Evolutionary conservation across 2,329 filamentous ascomycete genomes (phyloP), one percentile per base, ranked within the genome.

Genomic region (Colletotrichum liriopes): DNA sequence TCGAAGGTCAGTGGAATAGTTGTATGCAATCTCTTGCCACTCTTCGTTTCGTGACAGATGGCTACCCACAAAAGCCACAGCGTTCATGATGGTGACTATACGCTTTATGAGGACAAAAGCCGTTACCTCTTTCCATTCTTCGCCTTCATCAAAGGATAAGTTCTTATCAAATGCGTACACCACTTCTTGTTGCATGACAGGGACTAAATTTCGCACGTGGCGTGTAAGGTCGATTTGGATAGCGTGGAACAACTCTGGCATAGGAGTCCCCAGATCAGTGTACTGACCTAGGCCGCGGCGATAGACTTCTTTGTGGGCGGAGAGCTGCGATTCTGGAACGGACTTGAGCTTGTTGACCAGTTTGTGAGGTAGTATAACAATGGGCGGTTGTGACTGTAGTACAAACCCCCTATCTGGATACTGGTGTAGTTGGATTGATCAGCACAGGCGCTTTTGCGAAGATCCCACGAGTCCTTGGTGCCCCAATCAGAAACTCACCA

Each of bases 181-280:
- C 1, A 56, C 59, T 49, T 63, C 49, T 3, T 49, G 12, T 16
- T 64, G 65, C 29, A 68, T 41, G 20, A 56, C 26, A 16, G 65
- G 65, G 9, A 68, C 41, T 0, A 68, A 29, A 2, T 68, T 51
- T 20, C 59, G 58, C 7, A 68, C 32, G n/a, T 68, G 41, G 1
- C 65, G 65, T 3, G 65, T 68, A 11, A 68, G 58, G 32, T 68
- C 59, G 51, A 68, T 32, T 23, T 68, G 54, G 37, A 68, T 68
- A 11, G 65, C 58, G 43, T 63, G 26, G 26, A 68, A 68, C 39
- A 68, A 41, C 7, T 64, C 66, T 5, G 58, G 58, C 66, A 68
- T 63, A 18, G 58, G 59, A 4, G 49, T 56, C 20, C 66, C 66
- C 32, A 68, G 37, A 20, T 68, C 66, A 5, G 66, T 68, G 41